Conservation (phyloP, 1,139 yeast genomes). For the Yamadazyma diospyri region DNA sequence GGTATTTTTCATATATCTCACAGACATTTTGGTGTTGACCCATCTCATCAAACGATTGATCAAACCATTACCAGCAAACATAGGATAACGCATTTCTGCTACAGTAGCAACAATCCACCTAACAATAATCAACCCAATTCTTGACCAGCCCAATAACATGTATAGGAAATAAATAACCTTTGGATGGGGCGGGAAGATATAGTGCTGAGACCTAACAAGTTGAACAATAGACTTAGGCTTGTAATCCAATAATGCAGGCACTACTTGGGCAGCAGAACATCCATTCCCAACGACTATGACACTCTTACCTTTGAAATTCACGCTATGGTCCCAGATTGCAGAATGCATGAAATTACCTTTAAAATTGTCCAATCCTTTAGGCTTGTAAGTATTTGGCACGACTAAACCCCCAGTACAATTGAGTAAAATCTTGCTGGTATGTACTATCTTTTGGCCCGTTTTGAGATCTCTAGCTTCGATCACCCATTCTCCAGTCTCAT, state of each 20-base stretch:
- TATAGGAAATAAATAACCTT: constrained; percentile 19
- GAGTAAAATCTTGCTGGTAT: constrained; percentile 29
- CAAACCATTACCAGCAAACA: constrained; percentile 30
- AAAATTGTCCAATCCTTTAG: constrained; percentile 38
- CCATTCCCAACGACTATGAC: constrained; percentile 44
- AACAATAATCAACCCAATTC: constrained; percentile 25
- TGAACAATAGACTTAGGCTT: constrained; percentile 31
- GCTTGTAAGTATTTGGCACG: constrained; percentile 26
- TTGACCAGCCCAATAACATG: constrained; percentile 21
- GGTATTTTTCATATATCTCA: constrained; percentile 25
- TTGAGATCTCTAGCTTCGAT: constrained; percentile 28
- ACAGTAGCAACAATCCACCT: constrained; percentile 25
- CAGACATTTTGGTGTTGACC: constrained; percentile 19
- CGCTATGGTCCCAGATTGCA: constrained; percentile 44
- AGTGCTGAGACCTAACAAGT: constrained; percentile 36
- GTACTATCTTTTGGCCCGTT: constrained; percentile 29
- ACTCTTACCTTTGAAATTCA: constrained; percentile 31
- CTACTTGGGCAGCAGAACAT: constrained; percentile 42
- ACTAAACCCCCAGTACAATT: constrained; percentile 41
- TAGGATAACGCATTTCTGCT: constrained; percentile 36
- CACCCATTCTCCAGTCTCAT: constrained; percentile 34
- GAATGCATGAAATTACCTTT: constrained; percentile 48
- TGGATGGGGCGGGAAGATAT: constrained; percentile 40
- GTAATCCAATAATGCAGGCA: constrained; percentile 32
- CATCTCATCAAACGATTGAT: constrained; percentile 27